Percentiles rank a stretch among this genome's conserved stretches.
These are phyloP conservation scores for Senna tora DNA, from an alignment of 306 rosid species.

Conservation along the genomic window DNA sequence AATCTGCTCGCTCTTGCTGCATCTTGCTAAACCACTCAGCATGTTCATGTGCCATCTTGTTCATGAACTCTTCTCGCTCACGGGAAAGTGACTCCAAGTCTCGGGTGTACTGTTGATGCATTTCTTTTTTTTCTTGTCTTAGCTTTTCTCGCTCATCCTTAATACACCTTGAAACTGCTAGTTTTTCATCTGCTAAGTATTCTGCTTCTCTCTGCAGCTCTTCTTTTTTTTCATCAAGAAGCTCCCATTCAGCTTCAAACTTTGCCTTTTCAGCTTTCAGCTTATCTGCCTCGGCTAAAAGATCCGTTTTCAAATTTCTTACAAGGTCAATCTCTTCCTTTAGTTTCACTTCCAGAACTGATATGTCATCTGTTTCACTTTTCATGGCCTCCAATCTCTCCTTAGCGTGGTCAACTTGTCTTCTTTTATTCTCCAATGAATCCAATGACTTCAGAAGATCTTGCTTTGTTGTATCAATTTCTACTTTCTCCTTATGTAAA, in stretches of 20 bases:
- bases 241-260: conserved; percentile 96
- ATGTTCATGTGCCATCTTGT: conserved; percentile 78
- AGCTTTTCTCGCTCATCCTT: conserved; percentile 79
- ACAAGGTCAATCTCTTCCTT: conserved; percentile 92
- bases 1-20: conserved; percentile 86
- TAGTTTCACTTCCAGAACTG: conserved; percentile 75
- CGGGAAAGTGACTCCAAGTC: conserved; percentile 65
- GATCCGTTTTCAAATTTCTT: conserved; percentile 75
- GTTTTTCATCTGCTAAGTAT: conserved; percentile 67
- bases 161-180: conserved; percentile 64
- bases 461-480: conserved; percentile 59
- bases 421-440: conserved; percentile 63
- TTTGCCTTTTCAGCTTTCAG: conserved; percentile 82
- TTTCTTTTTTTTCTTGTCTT: conserved; percentile 65
- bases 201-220: conserved; percentile 73
- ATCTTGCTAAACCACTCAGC: conserved; percentile 86
- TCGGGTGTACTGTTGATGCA: conserved; percentile 66
- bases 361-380: conserved; percentile 79
- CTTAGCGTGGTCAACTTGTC: conserved; percentile 61
- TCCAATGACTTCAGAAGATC: conserved; percentile 63
- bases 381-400: conserved; percentile 72
- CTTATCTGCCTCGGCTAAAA: conserved; percentile 75
- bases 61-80: conserved; percentile 89
- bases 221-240: conserved; percentile 87
- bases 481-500: conserved; percentile 74